phyloP scores from a whole-genome alignment of 306 rosid species.

The Luffa acutangula region DNA sequence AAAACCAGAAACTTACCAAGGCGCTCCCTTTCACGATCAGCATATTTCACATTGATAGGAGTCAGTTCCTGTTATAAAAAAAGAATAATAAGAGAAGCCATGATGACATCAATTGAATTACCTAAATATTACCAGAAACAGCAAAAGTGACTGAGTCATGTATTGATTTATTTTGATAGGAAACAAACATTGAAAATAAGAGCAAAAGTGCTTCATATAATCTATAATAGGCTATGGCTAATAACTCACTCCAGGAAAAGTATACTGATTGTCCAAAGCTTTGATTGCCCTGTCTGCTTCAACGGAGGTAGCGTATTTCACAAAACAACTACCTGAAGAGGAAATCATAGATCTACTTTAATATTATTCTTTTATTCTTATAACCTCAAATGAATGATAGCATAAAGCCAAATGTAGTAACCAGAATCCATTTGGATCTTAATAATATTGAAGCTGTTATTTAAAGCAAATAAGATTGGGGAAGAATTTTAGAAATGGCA shows the following conservation, averaged over 20 bases:
- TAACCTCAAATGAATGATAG: not conserved
- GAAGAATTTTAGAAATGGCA: not conserved
- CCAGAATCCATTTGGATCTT: not conserved
- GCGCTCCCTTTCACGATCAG: conserved; percentile 57
- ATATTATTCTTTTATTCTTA: conserved; percentile 5
- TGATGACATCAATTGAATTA: conserved; percentile 4
- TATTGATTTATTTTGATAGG: not conserved
- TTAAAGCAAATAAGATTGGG: not conserved
- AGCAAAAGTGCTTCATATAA: not conserved
- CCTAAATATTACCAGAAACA: conserved; percentile 16
- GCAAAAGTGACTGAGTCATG: conserved; percentile 7
- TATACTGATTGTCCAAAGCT: conserved; percentile 56
- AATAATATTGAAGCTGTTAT: not conserved
- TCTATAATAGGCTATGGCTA: not conserved
- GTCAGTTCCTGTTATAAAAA: conserved; percentile 32
- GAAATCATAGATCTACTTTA: conserved; percentile 19
- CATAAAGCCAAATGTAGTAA: not conserved
- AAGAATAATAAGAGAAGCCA: conserved; percentile 9
- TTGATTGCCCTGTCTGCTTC: conserved; percentile 73
- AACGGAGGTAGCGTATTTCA: conserved; percentile 53
- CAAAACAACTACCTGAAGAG: conserved; percentile 73
- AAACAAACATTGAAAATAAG: not conserved
- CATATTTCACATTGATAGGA: conserved; percentile 66
- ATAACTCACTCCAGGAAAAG: conserved; percentile 67
- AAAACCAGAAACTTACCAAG: conserved; percentile 34